phyloP scores from a whole-genome alignment of 176 grass and related monocot genomes.

The Calamus simplicifolius region DNA sequence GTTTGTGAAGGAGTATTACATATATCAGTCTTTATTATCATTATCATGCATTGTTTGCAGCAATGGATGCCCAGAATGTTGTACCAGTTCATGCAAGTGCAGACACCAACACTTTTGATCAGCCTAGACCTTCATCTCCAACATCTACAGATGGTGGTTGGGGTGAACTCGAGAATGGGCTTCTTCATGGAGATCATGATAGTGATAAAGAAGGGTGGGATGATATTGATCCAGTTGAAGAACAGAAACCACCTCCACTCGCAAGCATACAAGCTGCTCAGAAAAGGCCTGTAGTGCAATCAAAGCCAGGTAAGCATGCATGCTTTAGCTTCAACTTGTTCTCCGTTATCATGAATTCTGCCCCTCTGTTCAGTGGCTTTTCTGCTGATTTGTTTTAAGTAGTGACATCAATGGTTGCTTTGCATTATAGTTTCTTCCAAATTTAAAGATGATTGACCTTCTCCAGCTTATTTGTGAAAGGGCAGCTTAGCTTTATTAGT shows the following conservation, averaged over 20 bases:
- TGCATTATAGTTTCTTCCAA: too few relatives aligned
- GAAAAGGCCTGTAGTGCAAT: constrained; percentile 71
- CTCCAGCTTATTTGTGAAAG: too few relatives aligned
- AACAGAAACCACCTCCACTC: constrained; percentile 45
- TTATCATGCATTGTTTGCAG: constrained; percentile 18
- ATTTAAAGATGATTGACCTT: too few relatives aligned
- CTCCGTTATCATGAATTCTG: too few relatives aligned
- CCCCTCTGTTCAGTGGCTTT: too few relatives aligned
- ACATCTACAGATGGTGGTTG: constrained; percentile 71
- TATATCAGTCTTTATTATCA: too few relatives aligned
- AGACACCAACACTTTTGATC: constrained; percentile 46
- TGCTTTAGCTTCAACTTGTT: constrained; percentile 5
- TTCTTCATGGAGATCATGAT: constrained; percentile 39
- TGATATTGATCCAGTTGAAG: constrained; percentile 80
- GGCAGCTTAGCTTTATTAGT: too few relatives aligned
- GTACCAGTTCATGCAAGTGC: constrained; percentile 33
- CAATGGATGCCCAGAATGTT: constrained; percentile 22
- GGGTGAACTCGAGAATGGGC: constrained; percentile 67
- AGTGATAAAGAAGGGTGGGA: constrained; percentile 91
- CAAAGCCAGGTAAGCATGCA: constrained; percentile 31
- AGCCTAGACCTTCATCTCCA: constrained; percentile 62
- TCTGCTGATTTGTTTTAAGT: too few relatives aligned
- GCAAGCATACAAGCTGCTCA: constrained; percentile 91
- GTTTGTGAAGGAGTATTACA: too few relatives aligned
- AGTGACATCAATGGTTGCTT: too few relatives aligned